Base-by-base conservation (phyloP, 345 rosid genomes). In the Acer campestre region DNA sequence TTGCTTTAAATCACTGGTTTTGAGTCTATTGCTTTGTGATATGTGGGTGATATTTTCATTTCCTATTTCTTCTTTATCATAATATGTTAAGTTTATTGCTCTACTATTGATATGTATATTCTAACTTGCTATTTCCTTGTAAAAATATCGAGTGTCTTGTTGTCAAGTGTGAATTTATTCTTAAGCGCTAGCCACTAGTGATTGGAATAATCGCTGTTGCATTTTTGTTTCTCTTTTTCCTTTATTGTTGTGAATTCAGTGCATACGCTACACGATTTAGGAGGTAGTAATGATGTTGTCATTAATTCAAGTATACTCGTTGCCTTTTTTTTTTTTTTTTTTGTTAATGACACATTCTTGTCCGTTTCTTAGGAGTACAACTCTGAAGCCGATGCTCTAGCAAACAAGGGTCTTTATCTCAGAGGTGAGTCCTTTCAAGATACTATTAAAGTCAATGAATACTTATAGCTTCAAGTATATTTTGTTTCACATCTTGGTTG, bases 381-480 rank as follows among this genome's bases (percentile, higher is more conserved):
- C 80, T 76, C 88, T 4, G 93, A 83, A 40, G 98, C 97, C 51
- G 98, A 92, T 86, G 80, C 78, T 3, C 92, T 91, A 74, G 97
- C 97, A 59, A 94, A 94, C 78, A 77, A 63, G 77, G 96, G 90
- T 27, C 49, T 89, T 23, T 25, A 70, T 77, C 93, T 94, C 44
- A 65, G 7, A 62, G 92, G 96, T 94, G 83, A 84, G 90, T 49
- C 65, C 71, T 22, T 59, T 53, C 11, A 49, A 20, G 31, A 59
- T 70, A 4, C 14, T 6, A 62, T 25, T 5, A 35, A 35, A 35
- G 38, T 35, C 38, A 4, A 31, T 31, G 6, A 20, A 17, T 23
- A 16, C 75, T 75, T 61, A 31, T 38, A 14, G 64, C 67, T 40
- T 20, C 10, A 4, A 27, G 70, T 78, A 42, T 23, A 59, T 40